These are phyloP conservation scores for Tardiomyces blankii DNA, from an alignment of 1,139 yeast species.

Conservation along the genomic window DNA sequence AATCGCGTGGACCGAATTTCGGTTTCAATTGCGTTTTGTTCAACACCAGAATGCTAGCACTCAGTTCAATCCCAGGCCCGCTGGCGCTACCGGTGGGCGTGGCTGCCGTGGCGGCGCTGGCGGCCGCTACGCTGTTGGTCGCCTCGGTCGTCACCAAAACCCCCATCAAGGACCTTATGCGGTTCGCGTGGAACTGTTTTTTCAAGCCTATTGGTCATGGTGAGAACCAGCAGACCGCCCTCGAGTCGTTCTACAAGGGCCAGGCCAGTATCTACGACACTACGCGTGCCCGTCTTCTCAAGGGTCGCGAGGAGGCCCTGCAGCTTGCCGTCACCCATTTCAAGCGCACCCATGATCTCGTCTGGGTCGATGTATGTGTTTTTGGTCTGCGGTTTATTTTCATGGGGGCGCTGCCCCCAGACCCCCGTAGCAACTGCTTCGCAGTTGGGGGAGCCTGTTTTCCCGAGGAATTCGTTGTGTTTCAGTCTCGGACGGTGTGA, in stretches of 20 bases:
- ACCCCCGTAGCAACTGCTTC: too few relatives aligned
- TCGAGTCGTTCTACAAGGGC: slow-evolving; percentile 61
- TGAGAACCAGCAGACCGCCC: slow-evolving; percentile 48
- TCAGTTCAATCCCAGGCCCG: neutral
- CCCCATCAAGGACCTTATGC: slow-evolving; percentile 6
- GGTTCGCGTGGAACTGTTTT: slow-evolving; percentile 40
- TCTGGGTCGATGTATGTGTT: slow-evolving; percentile 56
- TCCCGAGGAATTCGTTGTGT: too few relatives aligned
- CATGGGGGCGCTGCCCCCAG: too few relatives aligned
- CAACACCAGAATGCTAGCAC: too few relatives aligned
- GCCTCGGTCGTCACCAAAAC: neutral
- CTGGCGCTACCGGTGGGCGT: neutral
- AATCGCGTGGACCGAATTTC: neutral
- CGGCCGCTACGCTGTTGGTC: neutral
- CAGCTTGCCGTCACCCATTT: slow-evolving; percentile 50
- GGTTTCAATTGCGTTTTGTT: neutral
- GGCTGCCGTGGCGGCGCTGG: slow-evolving; percentile 1
- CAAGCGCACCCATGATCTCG: slow-evolving; percentile 27
- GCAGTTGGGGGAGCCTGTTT: too few relatives aligned
- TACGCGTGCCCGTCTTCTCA: slow-evolving; percentile 51
- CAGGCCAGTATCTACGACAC: slow-evolving; percentile 70
- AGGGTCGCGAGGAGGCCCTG: slow-evolving; percentile 62
- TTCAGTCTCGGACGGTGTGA: too few relatives aligned
- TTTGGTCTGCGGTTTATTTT: too few relatives aligned
- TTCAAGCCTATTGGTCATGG: slow-evolving; percentile 50